Evolutionary conservation across 768 basidiomycete species (phyloP).

Genomic region (Pleurotus eryngii): DNA sequence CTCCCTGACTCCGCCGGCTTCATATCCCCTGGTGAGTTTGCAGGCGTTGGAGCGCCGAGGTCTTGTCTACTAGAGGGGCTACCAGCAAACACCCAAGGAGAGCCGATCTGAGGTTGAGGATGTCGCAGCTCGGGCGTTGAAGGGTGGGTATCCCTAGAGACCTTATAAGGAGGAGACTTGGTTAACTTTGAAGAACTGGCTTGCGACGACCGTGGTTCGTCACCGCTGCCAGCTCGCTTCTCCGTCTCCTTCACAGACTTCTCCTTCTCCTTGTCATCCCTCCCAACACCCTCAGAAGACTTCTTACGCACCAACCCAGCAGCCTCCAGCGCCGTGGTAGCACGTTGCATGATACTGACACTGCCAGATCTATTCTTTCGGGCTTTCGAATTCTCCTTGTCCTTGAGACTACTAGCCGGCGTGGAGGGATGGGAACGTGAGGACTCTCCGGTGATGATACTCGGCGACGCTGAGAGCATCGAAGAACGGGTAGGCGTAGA

Average conservation of each 20-base stretch:
- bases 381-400: slow-evolving; percentile 52
- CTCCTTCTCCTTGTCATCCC: slow-evolving; percentile 54
- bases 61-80: slow-evolving; percentile 32
- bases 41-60: slow-evolving; percentile 40
- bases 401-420: slow-evolving; percentile 59
- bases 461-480: slow-evolving; percentile 54
- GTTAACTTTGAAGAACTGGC: slow-evolving; percentile 65
- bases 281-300: slow-evolving; percentile 62
- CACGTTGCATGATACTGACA: slow-evolving; percentile 94
- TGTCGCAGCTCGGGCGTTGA: slow-evolving; percentile 43
- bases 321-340: slow-evolving; percentile 86
- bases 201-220: slow-evolving; percentile 65
- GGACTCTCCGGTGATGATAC: slow-evolving; percentile 42
- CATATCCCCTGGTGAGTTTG: slow-evolving; percentile 52
- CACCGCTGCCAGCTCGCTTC: slow-evolving; percentile 40
- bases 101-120: slow-evolving; percentile 43
- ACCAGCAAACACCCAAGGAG: slow-evolving; percentile 73
- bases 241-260: slow-evolving; percentile 38
- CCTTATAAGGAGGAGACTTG: slow-evolving; percentile 65
- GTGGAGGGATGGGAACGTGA: slow-evolving; percentile 68
- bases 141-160: slow-evolving; percentile 44
- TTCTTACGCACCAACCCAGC: slow-evolving; percentile 83
- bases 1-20: slow-evolving; percentile 38
- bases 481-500: slow-evolving; percentile 46
- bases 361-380: slow-evolving; percentile 81